phyloP scores from a whole-genome alignment of 2,329 filamentous ascomycete species.

The Exophiala mesophila region DNA sequence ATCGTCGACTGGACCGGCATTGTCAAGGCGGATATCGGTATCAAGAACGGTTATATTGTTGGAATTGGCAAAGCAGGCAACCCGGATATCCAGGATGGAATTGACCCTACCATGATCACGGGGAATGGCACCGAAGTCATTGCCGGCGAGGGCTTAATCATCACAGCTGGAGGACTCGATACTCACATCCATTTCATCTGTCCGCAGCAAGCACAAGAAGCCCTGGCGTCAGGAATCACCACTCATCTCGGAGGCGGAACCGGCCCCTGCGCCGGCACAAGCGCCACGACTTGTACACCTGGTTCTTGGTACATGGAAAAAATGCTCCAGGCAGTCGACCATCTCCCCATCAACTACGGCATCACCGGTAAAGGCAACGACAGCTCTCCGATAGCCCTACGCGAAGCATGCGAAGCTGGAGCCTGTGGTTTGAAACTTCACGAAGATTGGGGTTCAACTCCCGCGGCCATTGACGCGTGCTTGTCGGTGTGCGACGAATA shows the following conservation, averaged over 20 bases:
- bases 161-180: conserved; percentile 87
- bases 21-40: conserved; percentile 93
- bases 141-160: conserved; percentile 81
- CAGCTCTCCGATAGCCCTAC: conserved; percentile 62
- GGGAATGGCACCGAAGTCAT: conserved; percentile 89
- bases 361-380: conserved; percentile 96
- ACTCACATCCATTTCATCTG: conserved; percentile 93
- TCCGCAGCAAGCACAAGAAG: conserved; percentile 81
- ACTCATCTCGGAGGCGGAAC: conserved; percentile 88
- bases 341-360: conserved; percentile 77
- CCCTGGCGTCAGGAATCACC: conserved; percentile 79
- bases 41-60: conserved; percentile 80
- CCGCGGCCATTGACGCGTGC: conserved; percentile 85
- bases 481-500: conserved; percentile 80
- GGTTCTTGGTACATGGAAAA: conserved; percentile 74
- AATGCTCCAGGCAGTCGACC: conserved; percentile 85
- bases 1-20: conserved; percentile 90
- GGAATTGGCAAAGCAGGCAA: conserved; percentile 94
- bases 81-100: conserved; percentile 92
- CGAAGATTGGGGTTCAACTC: conserved; percentile 92
- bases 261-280: conserved; percentile 86
- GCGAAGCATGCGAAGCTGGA: conserved; percentile 76
- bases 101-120: conserved; percentile 71
- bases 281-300: conserved; percentile 89
- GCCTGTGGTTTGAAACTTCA: conserved; percentile 90